Evolutionary conservation across 495 filamentous ascomycete species (phyloP).

Genomic region (Xylaria curta): DNA sequence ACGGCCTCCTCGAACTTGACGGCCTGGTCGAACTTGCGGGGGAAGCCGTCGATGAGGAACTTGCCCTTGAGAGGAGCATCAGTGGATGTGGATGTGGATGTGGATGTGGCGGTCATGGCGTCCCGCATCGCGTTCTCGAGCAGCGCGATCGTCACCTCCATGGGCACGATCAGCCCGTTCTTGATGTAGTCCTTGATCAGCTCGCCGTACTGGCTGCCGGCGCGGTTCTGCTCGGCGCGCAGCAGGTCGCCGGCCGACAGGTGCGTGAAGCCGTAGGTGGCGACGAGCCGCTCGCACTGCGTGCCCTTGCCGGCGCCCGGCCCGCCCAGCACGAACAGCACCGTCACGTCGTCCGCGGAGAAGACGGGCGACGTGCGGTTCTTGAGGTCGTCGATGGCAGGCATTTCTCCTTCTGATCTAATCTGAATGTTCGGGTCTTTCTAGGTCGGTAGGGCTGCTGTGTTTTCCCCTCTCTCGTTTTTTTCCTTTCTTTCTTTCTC

Average conservation of each 20-base stretch:
- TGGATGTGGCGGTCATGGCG: conserved; percentile 54
- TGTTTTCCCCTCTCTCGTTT: not conserved
- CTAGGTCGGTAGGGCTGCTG: not conserved
- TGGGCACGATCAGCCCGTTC: conserved; percentile 93
- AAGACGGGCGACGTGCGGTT: conserved; percentile 73
- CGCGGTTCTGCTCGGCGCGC: conserved; percentile 87
- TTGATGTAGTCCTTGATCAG: conserved; percentile 90
- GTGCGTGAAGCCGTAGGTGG: conserved; percentile 91
- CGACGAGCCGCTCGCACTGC: conserved; percentile 87
- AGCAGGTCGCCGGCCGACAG: conserved; percentile 93
- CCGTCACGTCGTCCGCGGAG: conserved; percentile 77
- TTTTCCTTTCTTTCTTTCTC: not conserved
- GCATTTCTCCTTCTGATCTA: conserved; percentile 37
- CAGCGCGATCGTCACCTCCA: conserved; percentile 95
- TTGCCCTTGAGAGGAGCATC: conserved; percentile 48
- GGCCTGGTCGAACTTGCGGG: conserved; percentile 96
- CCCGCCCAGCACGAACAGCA: conserved; percentile 85
- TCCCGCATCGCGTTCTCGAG: conserved; percentile 87
- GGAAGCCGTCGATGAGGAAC: conserved; percentile 96
- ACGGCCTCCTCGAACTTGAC: conserved; percentile 90
- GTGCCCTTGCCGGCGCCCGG: conserved; percentile 82
- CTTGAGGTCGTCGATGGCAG: conserved; percentile 44
- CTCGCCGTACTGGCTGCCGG: conserved; percentile 83
- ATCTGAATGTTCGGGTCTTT: not conserved
- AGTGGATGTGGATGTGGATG: conserved; percentile 34